Evolutionary conservation across 75 land plant genomes (phyloP).

Genomic region (Pinus albicaulis): DNA sequence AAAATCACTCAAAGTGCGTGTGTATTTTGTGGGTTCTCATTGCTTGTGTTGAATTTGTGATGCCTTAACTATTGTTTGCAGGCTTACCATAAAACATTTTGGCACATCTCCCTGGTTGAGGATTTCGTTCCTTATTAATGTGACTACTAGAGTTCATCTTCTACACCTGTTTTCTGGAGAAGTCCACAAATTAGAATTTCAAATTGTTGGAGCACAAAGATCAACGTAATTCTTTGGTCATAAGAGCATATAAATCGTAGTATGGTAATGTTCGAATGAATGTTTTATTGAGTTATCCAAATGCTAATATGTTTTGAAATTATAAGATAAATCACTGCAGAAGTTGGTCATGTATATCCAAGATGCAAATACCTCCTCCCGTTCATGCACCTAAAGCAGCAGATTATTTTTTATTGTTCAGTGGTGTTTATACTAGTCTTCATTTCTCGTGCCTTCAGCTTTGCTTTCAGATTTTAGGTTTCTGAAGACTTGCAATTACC

Average conservation of each 20-base stretch:
- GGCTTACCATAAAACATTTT: no score
- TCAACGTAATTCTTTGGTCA: neutral
- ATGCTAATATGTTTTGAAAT: neutral
- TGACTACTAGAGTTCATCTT: no score
- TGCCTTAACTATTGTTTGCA: no score
- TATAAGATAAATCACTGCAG: neutral
- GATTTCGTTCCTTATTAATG: no score
- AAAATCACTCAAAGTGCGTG: no score
- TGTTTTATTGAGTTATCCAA: neutral
- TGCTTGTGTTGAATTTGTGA: no score
- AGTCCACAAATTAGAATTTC: neutral
- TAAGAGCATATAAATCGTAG: neutral
- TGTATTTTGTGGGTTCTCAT: no score
- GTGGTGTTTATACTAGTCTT: neutral
- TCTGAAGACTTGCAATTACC: neutral
- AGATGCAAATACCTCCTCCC: neutral
- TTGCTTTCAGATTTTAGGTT: neutral
- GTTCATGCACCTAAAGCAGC: neutral
- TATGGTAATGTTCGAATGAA: neutral
- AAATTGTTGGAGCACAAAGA: neutral
- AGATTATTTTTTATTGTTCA: neutral
- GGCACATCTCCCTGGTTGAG: no score
- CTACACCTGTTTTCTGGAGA: no score
- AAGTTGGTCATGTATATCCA: neutral
- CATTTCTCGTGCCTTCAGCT: neutral